phyloP scores from a whole-genome alignment of 176 grass and related monocot genomes.

The Cenchrus purpureus region DNA sequence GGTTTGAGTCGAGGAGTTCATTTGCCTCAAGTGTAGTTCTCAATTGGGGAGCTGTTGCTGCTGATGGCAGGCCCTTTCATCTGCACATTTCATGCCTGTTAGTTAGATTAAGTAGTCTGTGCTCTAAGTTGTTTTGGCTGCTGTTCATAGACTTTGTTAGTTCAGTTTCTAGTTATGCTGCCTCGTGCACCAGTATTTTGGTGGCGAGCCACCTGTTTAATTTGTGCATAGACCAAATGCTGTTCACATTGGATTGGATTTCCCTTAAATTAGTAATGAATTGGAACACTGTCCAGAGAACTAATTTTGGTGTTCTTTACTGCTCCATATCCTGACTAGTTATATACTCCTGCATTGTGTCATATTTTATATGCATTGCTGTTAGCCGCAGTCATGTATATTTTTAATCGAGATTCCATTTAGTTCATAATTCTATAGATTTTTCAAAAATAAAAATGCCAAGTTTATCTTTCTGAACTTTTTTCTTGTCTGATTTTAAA shows the following conservation, averaged over 20 bases:
- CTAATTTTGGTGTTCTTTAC: neutral
- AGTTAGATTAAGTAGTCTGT: neutral
- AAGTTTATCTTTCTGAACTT: neutral
- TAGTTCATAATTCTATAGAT: neutral
- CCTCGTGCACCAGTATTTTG: neutral
- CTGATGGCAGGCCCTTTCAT: neutral
- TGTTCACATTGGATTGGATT: neutral
- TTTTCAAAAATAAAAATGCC: neutral
- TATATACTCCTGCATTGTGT: neutral
- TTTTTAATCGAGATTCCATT: constrained; percentile 13
- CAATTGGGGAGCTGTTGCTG: neutral
- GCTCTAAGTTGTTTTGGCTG: neutral
- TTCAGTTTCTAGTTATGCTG: neutral
- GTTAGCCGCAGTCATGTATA: neutral
- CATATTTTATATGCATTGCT: neutral
- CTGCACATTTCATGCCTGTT: neutral
- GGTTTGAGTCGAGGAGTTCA: constrained; percentile 3
- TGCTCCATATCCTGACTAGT: neutral
- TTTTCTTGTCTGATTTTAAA: neutral
- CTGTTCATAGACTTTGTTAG: neutral
- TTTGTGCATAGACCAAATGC: neutral
- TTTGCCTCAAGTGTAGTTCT: neutral
- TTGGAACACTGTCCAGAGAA: neutral
- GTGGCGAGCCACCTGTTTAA: neutral
- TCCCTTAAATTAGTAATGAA: neutral